Conservation (phyloP, 2,329 filamentous ascomycete species). For the Fusarium clavum region DNA sequence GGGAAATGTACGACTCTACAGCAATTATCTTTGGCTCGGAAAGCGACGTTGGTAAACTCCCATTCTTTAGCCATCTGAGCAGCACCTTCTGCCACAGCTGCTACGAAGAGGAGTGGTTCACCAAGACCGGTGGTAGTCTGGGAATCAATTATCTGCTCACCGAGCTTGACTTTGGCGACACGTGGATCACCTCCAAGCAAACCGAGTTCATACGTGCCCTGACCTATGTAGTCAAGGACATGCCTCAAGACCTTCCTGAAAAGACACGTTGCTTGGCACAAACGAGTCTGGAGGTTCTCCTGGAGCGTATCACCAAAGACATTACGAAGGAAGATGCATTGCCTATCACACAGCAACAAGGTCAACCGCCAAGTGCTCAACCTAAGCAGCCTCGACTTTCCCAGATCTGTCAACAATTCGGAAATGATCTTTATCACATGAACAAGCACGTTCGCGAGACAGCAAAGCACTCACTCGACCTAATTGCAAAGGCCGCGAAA, state of each 20-base stretch:
- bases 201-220: conserved; percentile 90
- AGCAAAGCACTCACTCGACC: conserved; percentile 81
- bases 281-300: conserved; percentile 81
- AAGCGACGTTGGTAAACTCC: conserved; percentile 77
- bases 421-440: conserved; percentile 92
- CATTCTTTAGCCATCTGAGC: conserved; percentile 86
- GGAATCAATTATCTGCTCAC: conserved; percentile 91
- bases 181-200: conserved; percentile 85
- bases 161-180: conserved; percentile 83
- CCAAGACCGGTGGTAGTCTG: conserved; percentile 90
- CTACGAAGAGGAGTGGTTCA: conserved; percentile 98
- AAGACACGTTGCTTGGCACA: conserved; percentile 87
- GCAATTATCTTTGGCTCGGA: conserved; percentile 82
- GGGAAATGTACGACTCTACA: conserved; percentile 81
- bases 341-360: conserved; percentile 53
- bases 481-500: conserved; percentile 81
- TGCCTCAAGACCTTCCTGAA: conserved; percentile 92
- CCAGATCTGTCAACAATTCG: conserved; percentile 84
- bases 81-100: conserved; percentile 93
- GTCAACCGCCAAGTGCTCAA: conserved; percentile 54
- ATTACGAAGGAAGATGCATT: conserved; percentile 79
- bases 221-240: conserved; percentile 98
- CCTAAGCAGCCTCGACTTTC: conserved; percentile 71
- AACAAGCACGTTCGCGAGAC: conserved; percentile 94
- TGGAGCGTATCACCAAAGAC: conserved; percentile 81